These are phyloP conservation scores for Flaveria brownii DNA, from an alignment of 129 eudicot genomes.

Conservation along the genomic window DNA sequence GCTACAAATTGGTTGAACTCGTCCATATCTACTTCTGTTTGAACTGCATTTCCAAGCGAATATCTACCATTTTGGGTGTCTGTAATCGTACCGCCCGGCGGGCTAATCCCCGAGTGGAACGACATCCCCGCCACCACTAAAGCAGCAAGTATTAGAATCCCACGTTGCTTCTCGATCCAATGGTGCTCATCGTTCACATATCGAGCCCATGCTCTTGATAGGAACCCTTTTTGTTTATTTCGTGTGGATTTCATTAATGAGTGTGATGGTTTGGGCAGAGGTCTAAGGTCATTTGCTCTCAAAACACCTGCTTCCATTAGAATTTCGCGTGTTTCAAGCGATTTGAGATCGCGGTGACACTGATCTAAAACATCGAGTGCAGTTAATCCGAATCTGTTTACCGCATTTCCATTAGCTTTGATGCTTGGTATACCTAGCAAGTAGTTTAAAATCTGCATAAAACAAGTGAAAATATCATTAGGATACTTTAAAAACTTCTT, in stretches of 20 bases:
- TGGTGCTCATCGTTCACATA: slow-evolving; percentile 17
- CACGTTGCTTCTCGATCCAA: slow-evolving; percentile 39
- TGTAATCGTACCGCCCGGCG: slow-evolving; percentile 27
- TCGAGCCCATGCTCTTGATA: slow-evolving; percentile 29
- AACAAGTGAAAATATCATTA: neutral
- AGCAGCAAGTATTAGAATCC: slow-evolving; percentile 25
- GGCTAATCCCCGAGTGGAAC: slow-evolving; percentile 29
- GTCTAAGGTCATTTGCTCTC: slow-evolving; percentile 27
- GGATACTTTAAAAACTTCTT: too few species aligned
- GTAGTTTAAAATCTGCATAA: slow-evolving; percentile 25
- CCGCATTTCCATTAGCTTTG: slow-evolving; percentile 33
- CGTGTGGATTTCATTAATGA: neutral
- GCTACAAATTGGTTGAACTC: slow-evolving; percentile 18
- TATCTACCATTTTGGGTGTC: slow-evolving; percentile 21
- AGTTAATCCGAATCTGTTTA: slow-evolving; percentile 26
- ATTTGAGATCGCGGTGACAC: slow-evolving; percentile 24
- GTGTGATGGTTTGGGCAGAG: neutral
- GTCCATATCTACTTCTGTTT: slow-evolving; percentile 31
- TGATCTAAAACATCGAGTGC: slow-evolving; percentile 31
- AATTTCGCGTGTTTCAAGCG: slow-evolving; percentile 25
- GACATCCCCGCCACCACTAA: slow-evolving; percentile 28
- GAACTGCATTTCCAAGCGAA: slow-evolving; percentile 35
- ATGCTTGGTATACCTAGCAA: slow-evolving; percentile 24
- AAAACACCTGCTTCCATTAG: slow-evolving; percentile 26
- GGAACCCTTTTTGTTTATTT: slow-evolving; percentile 1